Evolutionary conservation across 768 basidiomycete genomes (phyloP), one percentile per base, ranked within the genome.

Genomic region (Stropharia rugosoannulata): DNA sequence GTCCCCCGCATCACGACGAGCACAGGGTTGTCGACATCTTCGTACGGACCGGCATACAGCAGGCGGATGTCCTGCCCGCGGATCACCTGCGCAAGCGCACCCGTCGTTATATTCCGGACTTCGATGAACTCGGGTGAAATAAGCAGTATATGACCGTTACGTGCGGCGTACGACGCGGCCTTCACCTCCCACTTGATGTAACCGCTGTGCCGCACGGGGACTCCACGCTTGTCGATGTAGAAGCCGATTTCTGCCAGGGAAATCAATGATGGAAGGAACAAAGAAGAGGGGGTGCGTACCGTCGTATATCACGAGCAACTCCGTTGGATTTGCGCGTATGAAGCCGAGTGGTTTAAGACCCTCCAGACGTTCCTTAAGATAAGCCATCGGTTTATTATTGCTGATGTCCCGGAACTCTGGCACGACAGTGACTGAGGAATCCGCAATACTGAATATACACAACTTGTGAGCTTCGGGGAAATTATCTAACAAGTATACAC

Each of bases 121-220:
- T 94, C 92, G 63, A 94, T 77, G 67, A 89, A 93, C 54, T 84
- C 79, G 13, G 81, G 63, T 6, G 89, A 90, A 71, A 93, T 82
- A 29, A 94, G 81, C 16, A 94, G 75, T 59, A 93, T 57, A 62
- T 90, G 80, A 5, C 75, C 76, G 8, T 81, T 80, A 12, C 88
- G 83, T 43, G 81, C 69, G 9, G 84, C 80, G 63, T 79, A 93
- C 1, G 86, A 75, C 2, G 70, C 73, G 10, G 85, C 89, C 57
- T 78, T 83, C 55, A 80, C 80, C 71, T 94, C 92, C 92, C 92
- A 94, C 55, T 83, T 85, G 58, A 93, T 80, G 66, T 82, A 91
- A 0, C 80, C 78, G 4, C 73, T 76, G 42, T 78, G 78, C 39
- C 89, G 86, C 10, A 73, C 75, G 3, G 89, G 90, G 1, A 73